Evolutionary conservation across 164 flowering plant species (phyloP).

Genomic region (Sedum album): DNA sequence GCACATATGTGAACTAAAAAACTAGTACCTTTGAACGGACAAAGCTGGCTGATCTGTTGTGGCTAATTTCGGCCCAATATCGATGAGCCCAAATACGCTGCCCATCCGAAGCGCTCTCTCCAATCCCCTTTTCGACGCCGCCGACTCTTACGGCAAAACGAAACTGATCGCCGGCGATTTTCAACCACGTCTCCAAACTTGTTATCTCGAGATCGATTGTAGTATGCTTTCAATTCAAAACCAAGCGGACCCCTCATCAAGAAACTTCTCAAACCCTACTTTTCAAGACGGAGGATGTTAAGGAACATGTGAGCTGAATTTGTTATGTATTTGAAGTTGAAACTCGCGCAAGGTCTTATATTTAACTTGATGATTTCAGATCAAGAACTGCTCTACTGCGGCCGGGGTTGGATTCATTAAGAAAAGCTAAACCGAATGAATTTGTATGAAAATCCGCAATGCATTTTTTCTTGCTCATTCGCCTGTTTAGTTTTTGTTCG

Average conservation of each 20-base stretch:
- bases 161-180: too few species aligned
- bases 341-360: background rate
- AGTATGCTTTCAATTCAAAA: too few species aligned
- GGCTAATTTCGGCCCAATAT: too few species aligned
- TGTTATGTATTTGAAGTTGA: background rate
- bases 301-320: background rate
- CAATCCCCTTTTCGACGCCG: too few species aligned
- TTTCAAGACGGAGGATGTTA: background rate
- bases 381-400: background rate
- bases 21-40: too few species aligned
- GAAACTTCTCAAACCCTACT: background rate
- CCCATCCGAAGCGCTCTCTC: too few species aligned
- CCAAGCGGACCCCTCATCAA: conserved; percentile 11
- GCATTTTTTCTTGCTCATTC: background rate
- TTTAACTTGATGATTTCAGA: background rate
- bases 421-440: background rate
- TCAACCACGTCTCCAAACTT: too few species aligned
- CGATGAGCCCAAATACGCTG: too few species aligned
- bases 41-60: too few species aligned
- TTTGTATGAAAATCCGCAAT: background rate
- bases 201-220: too few species aligned
- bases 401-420: background rate
- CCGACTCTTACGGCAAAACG: too few species aligned
- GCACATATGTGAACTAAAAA: too few species aligned
- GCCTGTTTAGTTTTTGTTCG: background rate